Percentiles rank a stretch among this genome's conserved stretches.
phyloP scores from a whole-genome alignment of 2,329 filamentous ascomycete species.

The Penicillium digitatum region DNA sequence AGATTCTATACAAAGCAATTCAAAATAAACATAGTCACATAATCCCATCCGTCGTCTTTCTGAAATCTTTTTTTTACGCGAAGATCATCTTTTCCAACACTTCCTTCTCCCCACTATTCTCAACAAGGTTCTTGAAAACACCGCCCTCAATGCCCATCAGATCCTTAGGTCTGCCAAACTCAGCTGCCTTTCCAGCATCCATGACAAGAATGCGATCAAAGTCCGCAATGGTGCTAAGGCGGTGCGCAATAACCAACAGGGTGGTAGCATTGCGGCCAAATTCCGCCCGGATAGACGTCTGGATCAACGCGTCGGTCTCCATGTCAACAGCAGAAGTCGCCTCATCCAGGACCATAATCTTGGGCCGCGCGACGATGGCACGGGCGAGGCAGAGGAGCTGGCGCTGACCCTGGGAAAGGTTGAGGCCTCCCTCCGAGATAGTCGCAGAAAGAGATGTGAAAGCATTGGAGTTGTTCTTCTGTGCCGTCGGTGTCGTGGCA shows the following conservation, averaged over 20 bases:
- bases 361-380: conserved; percentile 64
- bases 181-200: conserved; percentile 63
- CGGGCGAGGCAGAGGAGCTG: conserved; percentile 33
- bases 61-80: background rate
- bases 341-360: conserved; percentile 77
- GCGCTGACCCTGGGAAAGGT: conserved; percentile 41
- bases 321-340: conserved; percentile 76
- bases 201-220: conserved; percentile 72
- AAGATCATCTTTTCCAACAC: conserved; percentile 25
- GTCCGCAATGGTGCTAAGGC: conserved; percentile 71
- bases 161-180: conserved; percentile 63
- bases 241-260: conserved; percentile 70
- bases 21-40: background rate
- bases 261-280: conserved; percentile 60
- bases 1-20: background rate
- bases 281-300: conserved; percentile 68
- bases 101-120: conserved; percentile 25
- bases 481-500: conserved; percentile 22
- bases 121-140: conserved; percentile 24
- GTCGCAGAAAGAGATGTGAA: conserved; percentile 61
- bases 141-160: conserved; percentile 46
- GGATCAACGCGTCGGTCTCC: conserved; percentile 69
- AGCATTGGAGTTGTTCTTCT: conserved; percentile 59
- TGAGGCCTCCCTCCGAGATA: conserved; percentile 69
- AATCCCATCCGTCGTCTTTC: background rate